Evolutionary conservation across 2,329 filamentous ascomycete genomes (phyloP).

Genomic region (Colletotrichum sp.): DNA sequence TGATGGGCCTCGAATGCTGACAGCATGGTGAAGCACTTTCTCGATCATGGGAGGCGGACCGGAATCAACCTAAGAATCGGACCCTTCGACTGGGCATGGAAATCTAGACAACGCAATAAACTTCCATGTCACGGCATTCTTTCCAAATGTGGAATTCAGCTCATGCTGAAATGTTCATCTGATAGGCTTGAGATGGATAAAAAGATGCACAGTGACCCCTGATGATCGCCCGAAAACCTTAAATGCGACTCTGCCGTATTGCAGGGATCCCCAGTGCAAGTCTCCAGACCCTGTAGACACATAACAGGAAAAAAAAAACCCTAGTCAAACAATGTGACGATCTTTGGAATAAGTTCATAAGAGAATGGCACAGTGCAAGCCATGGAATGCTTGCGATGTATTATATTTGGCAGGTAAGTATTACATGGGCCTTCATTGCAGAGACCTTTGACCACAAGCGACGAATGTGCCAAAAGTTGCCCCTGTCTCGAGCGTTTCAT

Average conservation of each 20-base stretch:
- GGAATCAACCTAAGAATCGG: not conserved
- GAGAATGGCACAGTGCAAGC: accelerated
- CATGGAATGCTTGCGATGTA: not conserved
- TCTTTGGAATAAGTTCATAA: not conserved
- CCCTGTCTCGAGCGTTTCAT: not conserved
- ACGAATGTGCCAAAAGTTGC: not conserved
- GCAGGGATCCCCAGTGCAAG: not conserved
- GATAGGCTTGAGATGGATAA: not conserved
- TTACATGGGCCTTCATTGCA: not conserved
- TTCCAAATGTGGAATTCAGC: not conserved
- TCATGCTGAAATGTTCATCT: not conserved
- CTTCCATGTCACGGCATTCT: not conserved
- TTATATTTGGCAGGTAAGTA: not conserved
- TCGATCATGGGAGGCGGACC: too few species aligned
- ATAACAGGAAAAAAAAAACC: not conserved
- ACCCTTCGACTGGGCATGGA: not conserved
- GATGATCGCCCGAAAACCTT: not conserved
- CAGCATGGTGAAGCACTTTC: too few species aligned
- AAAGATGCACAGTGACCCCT: not conserved
- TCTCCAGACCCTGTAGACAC: accelerated
- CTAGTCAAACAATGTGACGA: too few species aligned
- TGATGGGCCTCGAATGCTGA: too few species aligned
- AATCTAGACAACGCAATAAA: not conserved
- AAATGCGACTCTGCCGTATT: not conserved
- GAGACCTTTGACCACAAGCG: accelerated